phyloP scores from a whole-genome alignment of 176 grass and related monocot genomes.

The Stipa capillata region DNA sequence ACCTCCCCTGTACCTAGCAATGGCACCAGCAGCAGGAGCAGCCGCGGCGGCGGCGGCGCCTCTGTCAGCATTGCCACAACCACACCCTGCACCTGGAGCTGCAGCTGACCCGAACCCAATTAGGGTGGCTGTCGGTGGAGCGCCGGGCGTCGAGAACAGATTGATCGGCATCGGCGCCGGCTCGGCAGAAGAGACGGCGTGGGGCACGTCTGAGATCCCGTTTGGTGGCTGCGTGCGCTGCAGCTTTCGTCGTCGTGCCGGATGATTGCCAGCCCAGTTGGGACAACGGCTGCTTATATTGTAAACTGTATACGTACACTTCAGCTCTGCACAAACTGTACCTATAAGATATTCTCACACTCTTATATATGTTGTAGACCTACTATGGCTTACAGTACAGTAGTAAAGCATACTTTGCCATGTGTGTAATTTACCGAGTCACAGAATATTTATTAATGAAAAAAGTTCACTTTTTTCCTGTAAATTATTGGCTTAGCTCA shows the following conservation, averaged over 20 bases:
- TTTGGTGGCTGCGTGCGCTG: constrained; percentile 13
- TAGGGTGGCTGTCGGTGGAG: neutral
- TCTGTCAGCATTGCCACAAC: neutral
- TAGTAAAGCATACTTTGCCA: too few relatives aligned
- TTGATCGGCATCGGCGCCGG: neutral
- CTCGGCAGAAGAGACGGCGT: neutral
- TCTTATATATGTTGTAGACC: too few relatives aligned
- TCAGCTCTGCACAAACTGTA: too few relatives aligned
- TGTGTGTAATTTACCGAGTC: too few relatives aligned
- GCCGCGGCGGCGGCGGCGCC: neutral
- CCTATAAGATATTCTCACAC: too few relatives aligned
- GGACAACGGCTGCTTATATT: too few relatives aligned
- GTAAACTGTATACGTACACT: too few relatives aligned
- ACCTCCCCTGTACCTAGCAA: neutral
- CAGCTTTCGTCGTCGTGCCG: neutral
- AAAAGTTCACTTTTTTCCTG: too few relatives aligned
- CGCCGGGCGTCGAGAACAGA: neutral
- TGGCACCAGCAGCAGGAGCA: neutral
- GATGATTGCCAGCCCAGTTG: neutral
- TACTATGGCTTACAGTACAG: too few relatives aligned
- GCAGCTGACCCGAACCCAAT: neutral
- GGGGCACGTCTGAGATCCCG: neutral
- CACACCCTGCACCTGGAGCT: neutral
- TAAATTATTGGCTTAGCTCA: too few relatives aligned
- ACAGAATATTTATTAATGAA: too few relatives aligned